phyloP scores from a whole-genome alignment of 2,329 filamentous ascomycete species.

The Ophiostoma sp. region DNA sequence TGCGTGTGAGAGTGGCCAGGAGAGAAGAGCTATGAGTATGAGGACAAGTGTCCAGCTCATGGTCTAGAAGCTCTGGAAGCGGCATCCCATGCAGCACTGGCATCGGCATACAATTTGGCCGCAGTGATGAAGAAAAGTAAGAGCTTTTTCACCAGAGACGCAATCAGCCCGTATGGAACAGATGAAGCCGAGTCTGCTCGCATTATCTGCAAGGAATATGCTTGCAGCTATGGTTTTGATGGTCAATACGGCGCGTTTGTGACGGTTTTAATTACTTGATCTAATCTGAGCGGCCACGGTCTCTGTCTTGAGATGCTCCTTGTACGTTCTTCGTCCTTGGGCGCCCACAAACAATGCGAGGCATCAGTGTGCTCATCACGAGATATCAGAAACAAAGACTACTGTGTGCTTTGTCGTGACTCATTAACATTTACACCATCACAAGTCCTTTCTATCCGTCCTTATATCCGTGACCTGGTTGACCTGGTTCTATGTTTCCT shows the following conservation, averaged over 20 bases:
- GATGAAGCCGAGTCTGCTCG: conserved; percentile 45
- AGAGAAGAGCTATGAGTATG: not conserved
- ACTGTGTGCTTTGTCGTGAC: too few relatives aligned
- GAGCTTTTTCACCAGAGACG: conserved; percentile 38
- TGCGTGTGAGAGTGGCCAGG: not conserved
- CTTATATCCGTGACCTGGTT: too few relatives aligned
- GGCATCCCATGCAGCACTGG: not conserved
- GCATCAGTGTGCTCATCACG: too few relatives aligned
- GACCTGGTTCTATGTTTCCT: not conserved
- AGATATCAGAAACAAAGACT: too few relatives aligned
- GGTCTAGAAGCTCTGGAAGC: not conserved
- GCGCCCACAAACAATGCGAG: too few relatives aligned
- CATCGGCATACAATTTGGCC: not conserved
- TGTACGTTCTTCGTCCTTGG: conserved; percentile 27
- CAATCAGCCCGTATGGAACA: conserved; percentile 26
- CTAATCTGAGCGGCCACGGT: conserved; percentile 52
- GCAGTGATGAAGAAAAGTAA: conserved; percentile 37
- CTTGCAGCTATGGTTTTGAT: conserved; percentile 45
- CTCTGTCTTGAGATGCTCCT: conserved; percentile 25
- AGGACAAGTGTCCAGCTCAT: not conserved
- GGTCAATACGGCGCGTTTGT: conserved; percentile 36
- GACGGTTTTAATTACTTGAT: conserved; percentile 52
- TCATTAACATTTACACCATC: too few relatives aligned
- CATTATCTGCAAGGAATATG: too few relatives aligned
- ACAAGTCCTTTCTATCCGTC: too few relatives aligned